Evolutionary conservation across 176 grass and related monocot species (phyloP).

Genomic region (Aegilops umbellulata): DNA sequence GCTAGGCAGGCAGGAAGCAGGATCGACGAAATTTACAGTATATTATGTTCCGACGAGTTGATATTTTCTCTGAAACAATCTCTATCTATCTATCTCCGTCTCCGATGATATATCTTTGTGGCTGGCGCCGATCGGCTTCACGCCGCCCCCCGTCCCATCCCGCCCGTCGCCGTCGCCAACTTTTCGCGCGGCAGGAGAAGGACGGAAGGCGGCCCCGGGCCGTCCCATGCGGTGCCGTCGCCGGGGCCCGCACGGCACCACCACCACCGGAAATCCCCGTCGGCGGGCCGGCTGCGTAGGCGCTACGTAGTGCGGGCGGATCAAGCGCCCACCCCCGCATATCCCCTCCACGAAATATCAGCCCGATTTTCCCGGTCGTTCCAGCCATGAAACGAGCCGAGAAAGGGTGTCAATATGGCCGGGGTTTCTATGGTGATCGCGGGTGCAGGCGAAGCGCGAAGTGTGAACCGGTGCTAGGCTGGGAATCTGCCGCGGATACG

Average conservation of each 20-base stretch:
- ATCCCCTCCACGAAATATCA: neutral
- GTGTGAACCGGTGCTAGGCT: neutral
- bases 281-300: slow-evolving; percentile 26
- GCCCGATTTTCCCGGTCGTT: neutral
- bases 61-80: too few species aligned
- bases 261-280: neutral
- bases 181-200: neutral
- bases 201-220: too few species aligned
- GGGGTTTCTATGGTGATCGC: neutral
- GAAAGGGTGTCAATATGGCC: neutral
- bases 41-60: too few species aligned
- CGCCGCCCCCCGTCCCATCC: slow-evolving; percentile 3
- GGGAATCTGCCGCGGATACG: too few species aligned
- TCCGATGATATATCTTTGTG: neutral
- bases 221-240: neutral
- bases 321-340: neutral
- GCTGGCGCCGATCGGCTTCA: neutral
- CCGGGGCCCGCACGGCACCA: slow-evolving; percentile 29
- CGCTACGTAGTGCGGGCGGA: slow-evolving; percentile 12
- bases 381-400: neutral
- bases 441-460: neutral
- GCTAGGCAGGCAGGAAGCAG: neutral
- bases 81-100: too few species aligned
- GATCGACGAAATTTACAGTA: neutral
- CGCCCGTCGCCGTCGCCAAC: slow-evolving; percentile 26